Conservation (phyloP, 2,329 filamentous ascomycete species). For the Penicillium glabrum region DNA sequence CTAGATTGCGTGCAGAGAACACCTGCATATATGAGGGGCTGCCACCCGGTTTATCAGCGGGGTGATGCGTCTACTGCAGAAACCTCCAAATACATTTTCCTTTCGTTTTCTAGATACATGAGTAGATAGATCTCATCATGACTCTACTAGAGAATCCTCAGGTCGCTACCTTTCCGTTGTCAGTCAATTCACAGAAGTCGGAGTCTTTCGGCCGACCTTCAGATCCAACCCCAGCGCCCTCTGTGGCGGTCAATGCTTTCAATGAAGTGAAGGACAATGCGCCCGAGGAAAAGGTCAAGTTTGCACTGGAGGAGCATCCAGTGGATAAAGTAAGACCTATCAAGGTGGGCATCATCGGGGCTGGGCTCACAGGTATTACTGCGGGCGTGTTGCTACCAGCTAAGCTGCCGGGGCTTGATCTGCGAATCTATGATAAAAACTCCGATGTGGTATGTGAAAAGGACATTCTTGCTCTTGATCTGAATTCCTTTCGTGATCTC, state of each 20-base stretch:
- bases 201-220: slow-evolving; percentile 12
- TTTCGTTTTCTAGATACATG: background rate
- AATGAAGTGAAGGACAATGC: background rate
- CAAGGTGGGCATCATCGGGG: slow-evolving; percentile 63
- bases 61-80: background rate
- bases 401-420: slow-evolving; percentile 66
- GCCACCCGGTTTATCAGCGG: background rate
- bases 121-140: slow-evolving; percentile 5
- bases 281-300: slow-evolving; percentile 16
- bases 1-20: slow-evolving; percentile 18
- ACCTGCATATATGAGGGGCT: background rate
- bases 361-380: slow-evolving; percentile 62
- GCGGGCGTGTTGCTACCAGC: slow-evolving; percentile 66
- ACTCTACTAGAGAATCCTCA: slow-evolving; percentile 12
- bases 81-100: background rate
- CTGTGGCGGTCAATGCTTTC: slow-evolving; percentile 10
- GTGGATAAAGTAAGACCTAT: slow-evolving; percentile 52
- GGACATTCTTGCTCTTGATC: background rate
- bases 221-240: background rate
- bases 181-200: slow-evolving; percentile 1
- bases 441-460: slow-evolving; percentile 57
- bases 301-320: slow-evolving; percentile 44
- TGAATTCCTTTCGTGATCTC: slow-evolving; percentile 32
- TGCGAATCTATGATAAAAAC: slow-evolving; percentile 70
- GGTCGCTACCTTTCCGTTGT: slow-evolving; percentile 2